Conservation (phyloP, 441 rosid species). For the Rhodomyrtus psidioides region DNA sequence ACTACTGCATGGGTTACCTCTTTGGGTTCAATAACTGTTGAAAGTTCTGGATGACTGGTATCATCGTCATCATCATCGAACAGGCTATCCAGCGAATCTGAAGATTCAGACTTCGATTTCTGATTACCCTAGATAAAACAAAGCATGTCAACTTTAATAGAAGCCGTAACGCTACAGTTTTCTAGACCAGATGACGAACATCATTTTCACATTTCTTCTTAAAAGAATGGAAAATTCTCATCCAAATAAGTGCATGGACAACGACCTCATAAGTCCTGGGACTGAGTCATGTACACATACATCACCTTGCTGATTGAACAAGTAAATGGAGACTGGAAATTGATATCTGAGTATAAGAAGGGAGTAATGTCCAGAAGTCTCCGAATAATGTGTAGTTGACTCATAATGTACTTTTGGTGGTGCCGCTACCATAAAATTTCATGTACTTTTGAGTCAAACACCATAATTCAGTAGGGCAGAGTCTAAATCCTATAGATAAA, state of each 20-base stretch:
- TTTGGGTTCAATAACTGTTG: conserved; percentile 29
- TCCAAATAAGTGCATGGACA: background rate
- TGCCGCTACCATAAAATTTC: background rate
- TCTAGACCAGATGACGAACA: background rate
- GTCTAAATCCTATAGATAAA: background rate
- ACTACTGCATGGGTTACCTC: conserved; percentile 28
- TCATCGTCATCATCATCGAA: conserved; percentile 28
- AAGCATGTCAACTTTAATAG: conserved; percentile 4
- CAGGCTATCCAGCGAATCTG: conserved; percentile 37
- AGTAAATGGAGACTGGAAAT: background rate
- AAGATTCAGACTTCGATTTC: conserved; percentile 30
- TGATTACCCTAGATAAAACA: conserved; percentile 28
- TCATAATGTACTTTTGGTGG: background rate
- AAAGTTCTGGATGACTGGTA: conserved; percentile 16
- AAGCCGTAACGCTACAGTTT: background rate
- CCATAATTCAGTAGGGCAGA: background rate
- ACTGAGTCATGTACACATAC: background rate
- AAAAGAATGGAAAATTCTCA: background rate
- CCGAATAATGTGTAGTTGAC: background rate
- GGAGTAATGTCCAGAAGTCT: background rate
- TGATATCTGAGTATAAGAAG: background rate
- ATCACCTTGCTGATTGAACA: background rate
- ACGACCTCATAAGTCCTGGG: background rate
- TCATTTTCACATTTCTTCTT: background rate
- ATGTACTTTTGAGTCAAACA: background rate